Evolutionary conservation across 805 yeast genomes (phyloP), one percentile per base, ranked within the genome.

Genomic region (Candida ovalis): DNA sequence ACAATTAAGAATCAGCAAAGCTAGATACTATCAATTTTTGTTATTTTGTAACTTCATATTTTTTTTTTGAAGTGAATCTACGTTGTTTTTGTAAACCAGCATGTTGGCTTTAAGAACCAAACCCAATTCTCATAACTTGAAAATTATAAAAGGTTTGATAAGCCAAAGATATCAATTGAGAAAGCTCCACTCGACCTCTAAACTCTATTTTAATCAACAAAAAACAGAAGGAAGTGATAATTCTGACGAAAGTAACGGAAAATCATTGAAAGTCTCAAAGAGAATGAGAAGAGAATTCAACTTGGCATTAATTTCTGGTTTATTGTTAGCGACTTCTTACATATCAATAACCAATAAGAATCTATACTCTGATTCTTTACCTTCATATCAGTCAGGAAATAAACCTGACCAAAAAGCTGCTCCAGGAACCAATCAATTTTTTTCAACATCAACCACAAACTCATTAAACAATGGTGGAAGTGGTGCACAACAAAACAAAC

Each of bases 401-500:
- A 46, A 44, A 21, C 30, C 52, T 7, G 53, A 56, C 8, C 55
- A 52, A 18, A 40, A 50, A 8, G 25, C 38, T 12, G 27, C 53
- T 9, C 33, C 47, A 9, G 54, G 53, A 18, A 42, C 39, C 25
- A 57, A 56, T 42, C 62, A 54, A 32, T 53, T 53, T n/a, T 66
- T 64, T 32, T 69, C 80, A 9, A 76, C 81, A 4, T 68, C 75
- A 30, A 52, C 63, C 3, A 53, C 68, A 24, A 59, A 51, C 35
- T 76, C 81, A 1, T 62, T 76, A 61, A 72, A 65, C 45, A 63
- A 68, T 28, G 70, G 67, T 24, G 72, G 78, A 15, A 61, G 73
- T 19, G 68, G 76, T 4, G 42, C 55, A 13, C 61, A 60, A 32
- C 60, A 64, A 27, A 69, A 75, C 56, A 79, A 82, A 51, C 78